These are phyloP conservation scores for Sarocladiaceae sp. DNA, from an alignment of 2,329 filamentous ascomycete genomes.

Conservation along the genomic window DNA sequence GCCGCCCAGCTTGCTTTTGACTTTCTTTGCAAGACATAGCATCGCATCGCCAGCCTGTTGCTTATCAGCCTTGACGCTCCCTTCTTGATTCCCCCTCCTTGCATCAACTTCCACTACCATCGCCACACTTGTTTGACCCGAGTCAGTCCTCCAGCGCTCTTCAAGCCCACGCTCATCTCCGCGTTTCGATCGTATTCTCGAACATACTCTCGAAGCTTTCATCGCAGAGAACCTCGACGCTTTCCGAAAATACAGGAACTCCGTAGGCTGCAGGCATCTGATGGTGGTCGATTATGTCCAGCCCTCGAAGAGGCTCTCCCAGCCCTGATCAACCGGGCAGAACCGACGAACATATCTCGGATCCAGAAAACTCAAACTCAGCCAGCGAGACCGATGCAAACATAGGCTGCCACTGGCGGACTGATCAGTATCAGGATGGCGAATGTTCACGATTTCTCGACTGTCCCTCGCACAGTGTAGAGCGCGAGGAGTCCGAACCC, in stretches of 20 bases:
- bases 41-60: neutral
- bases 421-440: too few species aligned
- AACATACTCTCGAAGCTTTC: too few species aligned
- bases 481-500: too few species aligned
- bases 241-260: neutral
- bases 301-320: slow-evolving; percentile 8
- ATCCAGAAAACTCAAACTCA: neutral
- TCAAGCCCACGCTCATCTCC: neutral
- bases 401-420: too few species aligned
- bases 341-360: neutral
- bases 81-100: neutral
- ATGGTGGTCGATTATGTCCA: slow-evolving; percentile 2
- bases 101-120: neutral
- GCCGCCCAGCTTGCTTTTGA: neutral
- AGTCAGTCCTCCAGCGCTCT: neutral
- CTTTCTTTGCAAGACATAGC: too few species aligned
- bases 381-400: neutral
- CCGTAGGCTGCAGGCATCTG: neutral
- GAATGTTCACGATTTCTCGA: too few species aligned
- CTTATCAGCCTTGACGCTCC: neutral
- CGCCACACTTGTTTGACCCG: neutral
- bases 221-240: neutral
- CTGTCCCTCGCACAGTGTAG: too few species aligned
- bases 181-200: too few species aligned
- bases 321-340: neutral